phyloP scores from a whole-genome alignment of 305 asterid genomes.

The Fraxinus dipetala region DNA sequence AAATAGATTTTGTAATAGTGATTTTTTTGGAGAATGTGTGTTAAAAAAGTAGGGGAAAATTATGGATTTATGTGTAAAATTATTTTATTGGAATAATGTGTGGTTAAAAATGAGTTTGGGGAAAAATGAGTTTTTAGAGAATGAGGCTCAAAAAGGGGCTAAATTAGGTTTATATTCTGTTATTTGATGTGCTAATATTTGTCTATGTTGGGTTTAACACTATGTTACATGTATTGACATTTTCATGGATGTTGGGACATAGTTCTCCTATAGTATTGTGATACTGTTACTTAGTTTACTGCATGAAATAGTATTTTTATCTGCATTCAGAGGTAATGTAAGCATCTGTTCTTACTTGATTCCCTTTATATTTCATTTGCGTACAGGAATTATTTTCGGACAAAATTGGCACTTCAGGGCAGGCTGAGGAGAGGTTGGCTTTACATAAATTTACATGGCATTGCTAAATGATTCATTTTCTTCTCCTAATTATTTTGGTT shows the following conservation, averaged over 20 bases:
- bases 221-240: not conserved
- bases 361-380: constrained; percentile 29
- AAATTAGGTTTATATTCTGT: not conserved
- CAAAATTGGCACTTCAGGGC: constrained; percentile 48
- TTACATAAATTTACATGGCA: constrained; percentile 21
- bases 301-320: not conserved
- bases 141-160: not conserved
- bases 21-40: not conserved
- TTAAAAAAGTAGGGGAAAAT: not conserved
- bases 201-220: not conserved
- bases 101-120: not conserved
- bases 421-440: constrained; percentile 54
- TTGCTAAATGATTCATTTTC: constrained; percentile 4
- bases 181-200: not conserved
- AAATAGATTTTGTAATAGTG: not conserved
- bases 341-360: not conserved
- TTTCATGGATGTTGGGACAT: not conserved
- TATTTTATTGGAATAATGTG: not conserved
- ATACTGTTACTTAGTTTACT: not conserved
- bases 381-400: constrained; percentile 68
- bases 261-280: not conserved
- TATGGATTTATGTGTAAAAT: not conserved
- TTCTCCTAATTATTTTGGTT: constrained; percentile 7
- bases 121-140: not conserved
- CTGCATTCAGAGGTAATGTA: not conserved